phyloP scores from a whole-genome alignment of 495 filamentous ascomycete species.

The Neurospora tetrasperma region DNA sequence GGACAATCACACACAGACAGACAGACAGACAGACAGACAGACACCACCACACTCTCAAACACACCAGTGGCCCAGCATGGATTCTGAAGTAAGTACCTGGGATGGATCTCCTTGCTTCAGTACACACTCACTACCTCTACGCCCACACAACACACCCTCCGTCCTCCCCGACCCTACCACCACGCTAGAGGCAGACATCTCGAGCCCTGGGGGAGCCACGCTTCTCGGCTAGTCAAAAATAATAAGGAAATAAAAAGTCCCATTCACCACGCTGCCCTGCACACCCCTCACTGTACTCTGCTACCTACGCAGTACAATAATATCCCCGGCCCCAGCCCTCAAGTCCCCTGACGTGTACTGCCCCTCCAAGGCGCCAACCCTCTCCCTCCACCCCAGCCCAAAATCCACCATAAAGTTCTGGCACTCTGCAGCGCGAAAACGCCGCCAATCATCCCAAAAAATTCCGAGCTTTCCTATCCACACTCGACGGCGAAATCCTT shows the following conservation, averaged over 20 bases:
- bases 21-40: background rate
- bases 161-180: background rate
- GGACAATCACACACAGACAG: background rate
- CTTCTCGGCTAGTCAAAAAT: background rate
- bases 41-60: background rate
- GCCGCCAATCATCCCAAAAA: background rate
- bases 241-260: background rate
- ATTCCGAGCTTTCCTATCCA: background rate
- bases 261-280: background rate
- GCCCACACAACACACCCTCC: background rate
- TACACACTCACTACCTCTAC: background rate
- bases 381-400: background rate
- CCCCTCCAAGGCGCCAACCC: background rate
- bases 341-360: background rate
- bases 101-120: background rate
- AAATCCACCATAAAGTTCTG: slow-evolving; percentile 1
- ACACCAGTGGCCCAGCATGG: background rate
- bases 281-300: background rate
- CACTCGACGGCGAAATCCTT: background rate
- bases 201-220: background rate
- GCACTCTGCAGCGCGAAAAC: background rate
- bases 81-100: background rate
- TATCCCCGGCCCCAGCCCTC: background rate
- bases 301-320: background rate
- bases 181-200: background rate